Percentiles rank a stretch among this genome's conserved stretches.
phyloP scores from a whole-genome alignment of 1,284 basidiomycete genomes.

The Mycena sp. region DNA sequence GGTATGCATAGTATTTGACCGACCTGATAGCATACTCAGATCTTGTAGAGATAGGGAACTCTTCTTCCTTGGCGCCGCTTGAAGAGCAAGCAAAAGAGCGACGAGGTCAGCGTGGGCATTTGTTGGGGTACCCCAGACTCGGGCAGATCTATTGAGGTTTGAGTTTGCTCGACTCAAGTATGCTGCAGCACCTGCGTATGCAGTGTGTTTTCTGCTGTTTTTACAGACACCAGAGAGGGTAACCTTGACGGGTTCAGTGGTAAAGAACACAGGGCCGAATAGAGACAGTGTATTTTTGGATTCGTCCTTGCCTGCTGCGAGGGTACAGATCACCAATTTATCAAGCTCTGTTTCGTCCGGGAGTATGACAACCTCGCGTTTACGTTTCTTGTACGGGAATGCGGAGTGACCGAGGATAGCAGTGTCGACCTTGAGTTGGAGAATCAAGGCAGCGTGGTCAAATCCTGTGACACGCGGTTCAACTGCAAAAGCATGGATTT shows the following conservation, averaged over 20 bases:
- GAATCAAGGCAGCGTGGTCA: not conserved
- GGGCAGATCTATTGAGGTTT: not conserved
- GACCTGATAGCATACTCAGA: constrained; percentile 5
- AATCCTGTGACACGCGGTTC: not conserved
- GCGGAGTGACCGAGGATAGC: not conserved
- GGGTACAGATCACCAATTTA: not conserved
- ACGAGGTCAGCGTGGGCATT: not conserved
- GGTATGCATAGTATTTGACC: not conserved
- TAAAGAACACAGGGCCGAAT: not conserved
- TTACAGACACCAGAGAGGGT: not conserved
- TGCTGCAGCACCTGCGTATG: not conserved
- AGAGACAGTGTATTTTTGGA: not conserved
- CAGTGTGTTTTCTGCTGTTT: not conserved
- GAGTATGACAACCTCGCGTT: not conserved
- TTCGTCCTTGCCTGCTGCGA: not conserved
- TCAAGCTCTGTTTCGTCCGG: not conserved
- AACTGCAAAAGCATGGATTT: not conserved
- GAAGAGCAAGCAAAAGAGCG: not conserved
- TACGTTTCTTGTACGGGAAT: not conserved
- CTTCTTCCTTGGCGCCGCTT: not conserved
- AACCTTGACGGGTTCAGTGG: not conserved
- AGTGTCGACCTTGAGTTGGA: not conserved
- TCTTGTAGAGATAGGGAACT: not conserved
- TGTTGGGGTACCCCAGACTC: not conserved
- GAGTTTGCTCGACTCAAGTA: not conserved